Evolutionary conservation across 148 eudicot genomes (phyloP).

Genomic region (Cornus florida): DNA sequence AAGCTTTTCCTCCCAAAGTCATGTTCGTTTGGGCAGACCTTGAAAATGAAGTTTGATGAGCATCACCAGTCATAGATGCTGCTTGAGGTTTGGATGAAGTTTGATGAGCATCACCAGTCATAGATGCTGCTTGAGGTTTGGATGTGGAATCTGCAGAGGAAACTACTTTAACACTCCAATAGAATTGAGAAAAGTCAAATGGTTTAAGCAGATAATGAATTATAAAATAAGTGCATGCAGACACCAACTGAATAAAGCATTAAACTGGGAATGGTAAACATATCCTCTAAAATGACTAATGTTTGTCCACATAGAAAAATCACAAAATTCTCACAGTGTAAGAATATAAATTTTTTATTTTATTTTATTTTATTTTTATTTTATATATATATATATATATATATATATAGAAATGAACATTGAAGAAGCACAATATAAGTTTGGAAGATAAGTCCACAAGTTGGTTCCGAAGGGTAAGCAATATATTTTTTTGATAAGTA

Average conservation of each 20-base stretch:
- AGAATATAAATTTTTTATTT: no score
- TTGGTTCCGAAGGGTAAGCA: no score
- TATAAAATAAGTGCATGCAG: background rate
- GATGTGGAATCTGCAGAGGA: slow-evolving; percentile 45
- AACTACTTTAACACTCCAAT: background rate
- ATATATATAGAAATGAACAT: background rate
- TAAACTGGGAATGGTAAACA: background rate
- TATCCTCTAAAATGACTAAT: background rate
- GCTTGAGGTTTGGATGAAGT: slow-evolving; percentile 28
- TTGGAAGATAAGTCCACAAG: no score
- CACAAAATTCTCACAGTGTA: background rate
- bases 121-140: slow-evolving; percentile 32
- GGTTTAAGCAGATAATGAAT: no score
- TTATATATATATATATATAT: no score
- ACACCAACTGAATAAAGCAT: background rate
- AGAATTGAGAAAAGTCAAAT: no score
- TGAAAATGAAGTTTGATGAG: slow-evolving; percentile 45
- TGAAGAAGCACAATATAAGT: background rate
- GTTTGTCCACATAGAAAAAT: background rate
- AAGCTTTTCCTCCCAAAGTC: slow-evolving; percentile 74
- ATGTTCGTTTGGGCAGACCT: slow-evolving; percentile 44
- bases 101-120: slow-evolving; percentile 36
- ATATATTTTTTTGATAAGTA: no score
- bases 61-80: slow-evolving; percentile 33
- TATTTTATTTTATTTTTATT: no score